Base-by-base conservation (phyloP, 2,329 filamentous ascomycete genomes). In the Epicoccum sorghinum region DNA sequence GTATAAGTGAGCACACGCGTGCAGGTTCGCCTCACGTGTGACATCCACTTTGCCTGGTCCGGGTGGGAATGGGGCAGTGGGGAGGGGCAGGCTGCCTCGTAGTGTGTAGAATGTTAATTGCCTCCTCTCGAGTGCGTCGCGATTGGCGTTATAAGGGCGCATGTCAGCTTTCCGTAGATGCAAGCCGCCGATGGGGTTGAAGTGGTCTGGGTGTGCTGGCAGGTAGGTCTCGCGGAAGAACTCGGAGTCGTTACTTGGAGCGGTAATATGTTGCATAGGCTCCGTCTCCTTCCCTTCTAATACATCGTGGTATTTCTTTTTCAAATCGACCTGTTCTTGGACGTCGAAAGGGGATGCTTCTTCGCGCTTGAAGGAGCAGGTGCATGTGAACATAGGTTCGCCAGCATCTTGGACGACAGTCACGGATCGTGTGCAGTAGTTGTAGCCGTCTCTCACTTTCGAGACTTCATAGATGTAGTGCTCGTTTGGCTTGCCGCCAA, bases 1-100 rank as follows among this genome's bases (percentile, higher is more conserved):
- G 61, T 84, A 86, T 38, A 85, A 72, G 66, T 86, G 83, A 3
- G 82, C 82, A 59, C 80, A 83, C 1, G 82, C 79, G 58, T 85
- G 83, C 14, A 86, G 67, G 58, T 86, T 86, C 29, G 81, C 65
- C 29, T 63, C 65, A 36, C 61, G 29, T 2, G 64, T 65, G 4
- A 66, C 32, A 1, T 44, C 33, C 3, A 12, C 18, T n/a, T 38
- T 24, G 1, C 44, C 47, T 7, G 47, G 35, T 7, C 4, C 24
- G 0, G 61, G 62, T 12, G 64, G 65, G 47, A 58, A 65, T 9
- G 66, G 66, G 4, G 67, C 61, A 3, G 64, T 68, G 1, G 68
- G 60, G 8, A 67, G 24, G 0, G 69, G 66, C 14, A 77, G 44
- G 67, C 74, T 56, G 66, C 73, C 54, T 64, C 77, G 12, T 46